These are phyloP conservation scores for Cladophialophora psammophila DNA, from an alignment of 2,329 filamentous ascomycete species.

Conservation along the genomic window DNA sequence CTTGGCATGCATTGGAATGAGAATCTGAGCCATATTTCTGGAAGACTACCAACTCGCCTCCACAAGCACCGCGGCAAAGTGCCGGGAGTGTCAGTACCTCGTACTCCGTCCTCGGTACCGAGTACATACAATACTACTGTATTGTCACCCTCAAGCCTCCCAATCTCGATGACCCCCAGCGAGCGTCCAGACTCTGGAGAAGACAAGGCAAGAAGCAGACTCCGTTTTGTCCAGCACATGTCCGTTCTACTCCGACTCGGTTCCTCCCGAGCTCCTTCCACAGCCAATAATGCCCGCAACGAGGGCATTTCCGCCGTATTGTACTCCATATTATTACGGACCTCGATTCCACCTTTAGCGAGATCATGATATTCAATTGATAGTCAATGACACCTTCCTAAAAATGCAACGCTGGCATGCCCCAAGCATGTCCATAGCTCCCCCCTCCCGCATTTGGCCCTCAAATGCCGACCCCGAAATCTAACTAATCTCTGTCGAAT, in stretches of 20 bases:
- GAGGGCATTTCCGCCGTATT: background rate
- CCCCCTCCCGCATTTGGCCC: background rate
- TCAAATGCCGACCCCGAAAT: background rate
- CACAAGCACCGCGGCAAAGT: background rate
- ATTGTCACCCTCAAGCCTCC: background rate
- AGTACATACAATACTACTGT: background rate
- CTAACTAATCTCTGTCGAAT: background rate
- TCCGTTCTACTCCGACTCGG: background rate
- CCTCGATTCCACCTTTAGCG: conserved; percentile 2
- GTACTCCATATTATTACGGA: background rate
- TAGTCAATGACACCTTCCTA: conserved; percentile 9
- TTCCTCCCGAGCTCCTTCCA: background rate
- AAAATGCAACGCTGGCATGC: background rate
- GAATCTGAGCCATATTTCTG: background rate
- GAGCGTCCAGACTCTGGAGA: background rate
- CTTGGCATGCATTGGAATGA: background rate
- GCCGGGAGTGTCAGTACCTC: background rate
- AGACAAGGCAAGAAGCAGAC: background rate
- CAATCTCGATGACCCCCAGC: background rate
- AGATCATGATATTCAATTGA: background rate
- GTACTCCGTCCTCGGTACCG: too few relatives aligned
- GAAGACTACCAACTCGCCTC: background rate
- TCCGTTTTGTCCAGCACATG: background rate
- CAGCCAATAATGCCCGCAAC: background rate
- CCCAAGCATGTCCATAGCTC: background rate